Evolutionary conservation across 78 protist species (phyloP).

Genomic region (Dictyostelium firmibasis): DNA sequence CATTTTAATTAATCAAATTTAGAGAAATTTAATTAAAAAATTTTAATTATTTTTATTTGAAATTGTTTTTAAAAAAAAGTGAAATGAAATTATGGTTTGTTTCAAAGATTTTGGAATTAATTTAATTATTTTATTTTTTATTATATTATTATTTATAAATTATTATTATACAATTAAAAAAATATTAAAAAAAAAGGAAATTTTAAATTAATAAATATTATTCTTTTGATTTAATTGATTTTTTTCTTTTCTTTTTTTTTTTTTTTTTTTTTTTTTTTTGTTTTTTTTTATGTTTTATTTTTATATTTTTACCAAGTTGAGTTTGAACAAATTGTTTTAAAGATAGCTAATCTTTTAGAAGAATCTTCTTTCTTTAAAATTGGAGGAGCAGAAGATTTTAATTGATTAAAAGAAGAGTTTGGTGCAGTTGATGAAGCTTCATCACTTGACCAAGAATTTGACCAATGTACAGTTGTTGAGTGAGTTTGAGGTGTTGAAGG

Average conservation of each 20-base stretch:
- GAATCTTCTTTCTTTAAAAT: neutral
- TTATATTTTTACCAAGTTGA: neutral
- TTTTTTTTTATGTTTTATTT: neutral
- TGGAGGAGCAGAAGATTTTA: conserved; percentile 13
- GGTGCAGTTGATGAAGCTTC: neutral
- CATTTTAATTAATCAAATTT: too few species aligned
- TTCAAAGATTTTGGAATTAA: too few species aligned
- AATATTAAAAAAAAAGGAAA: neutral
- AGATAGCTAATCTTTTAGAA: conserved; percentile 44
- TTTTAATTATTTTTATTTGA: too few species aligned
- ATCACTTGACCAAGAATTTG: conserved; percentile 22
- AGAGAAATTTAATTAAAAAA: too few species aligned
- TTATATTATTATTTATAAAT: neutral
- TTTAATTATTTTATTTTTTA: neutral
- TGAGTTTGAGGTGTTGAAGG: neutral
- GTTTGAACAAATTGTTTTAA: conserved; percentile 61
- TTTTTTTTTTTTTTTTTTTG: neutral
- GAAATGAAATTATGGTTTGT: too few species aligned
- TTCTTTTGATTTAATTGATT: neutral
- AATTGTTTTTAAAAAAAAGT: too few species aligned
- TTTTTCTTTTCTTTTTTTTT: neutral
- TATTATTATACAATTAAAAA: neutral
- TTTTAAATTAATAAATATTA: neutral
- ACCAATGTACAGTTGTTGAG: conserved; percentile 24
- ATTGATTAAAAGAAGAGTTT: conserved; percentile 1